Percentiles rank a stretch among this genome's conserved stretches.
Evolutionary conservation across 2,329 filamentous ascomycete species (phyloP).

Genomic region (Ophiostoma australiae): DNA sequence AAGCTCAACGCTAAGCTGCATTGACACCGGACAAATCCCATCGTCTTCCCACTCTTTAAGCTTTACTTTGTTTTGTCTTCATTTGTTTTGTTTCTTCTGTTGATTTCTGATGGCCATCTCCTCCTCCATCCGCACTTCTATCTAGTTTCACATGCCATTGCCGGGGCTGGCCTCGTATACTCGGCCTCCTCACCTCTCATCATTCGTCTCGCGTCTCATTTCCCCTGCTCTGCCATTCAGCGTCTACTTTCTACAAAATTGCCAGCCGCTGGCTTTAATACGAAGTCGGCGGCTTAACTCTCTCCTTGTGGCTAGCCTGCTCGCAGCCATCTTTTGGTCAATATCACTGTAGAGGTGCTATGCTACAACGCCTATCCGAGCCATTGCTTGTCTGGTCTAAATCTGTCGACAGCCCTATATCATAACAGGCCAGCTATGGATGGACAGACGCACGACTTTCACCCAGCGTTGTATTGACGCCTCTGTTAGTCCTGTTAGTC

Average conservation of each 20-base stretch:
- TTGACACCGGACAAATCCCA: background rate
- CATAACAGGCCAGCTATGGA: background rate
- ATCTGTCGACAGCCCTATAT: conserved; percentile 5
- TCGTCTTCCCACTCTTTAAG: conserved; percentile 1
- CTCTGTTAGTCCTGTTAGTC: background rate
- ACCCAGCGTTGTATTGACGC: background rate
- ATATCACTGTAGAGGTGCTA: background rate
- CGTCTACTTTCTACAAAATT: background rate
- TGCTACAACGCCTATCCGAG: background rate
- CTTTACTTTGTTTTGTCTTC: background rate
- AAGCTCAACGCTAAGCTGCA: conserved; percentile 9
- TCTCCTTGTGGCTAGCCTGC: background rate
- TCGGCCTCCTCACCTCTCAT: background rate
- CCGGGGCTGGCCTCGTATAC: background rate
- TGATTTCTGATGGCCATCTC: no score
- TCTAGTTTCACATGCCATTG: background rate
- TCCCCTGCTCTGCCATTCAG: background rate
- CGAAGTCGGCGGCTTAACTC: conserved; percentile 2
- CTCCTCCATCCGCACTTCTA: background rate
- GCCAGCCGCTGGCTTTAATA: background rate
- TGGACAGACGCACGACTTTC: background rate
- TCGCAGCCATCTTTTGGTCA: background rate
- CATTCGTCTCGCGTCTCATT: background rate
- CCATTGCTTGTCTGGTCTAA: background rate
- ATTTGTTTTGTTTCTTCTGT: background rate